phyloP scores from a whole-genome alignment of 1,284 basidiomycete species.

The Ustilago hordei region DNA sequence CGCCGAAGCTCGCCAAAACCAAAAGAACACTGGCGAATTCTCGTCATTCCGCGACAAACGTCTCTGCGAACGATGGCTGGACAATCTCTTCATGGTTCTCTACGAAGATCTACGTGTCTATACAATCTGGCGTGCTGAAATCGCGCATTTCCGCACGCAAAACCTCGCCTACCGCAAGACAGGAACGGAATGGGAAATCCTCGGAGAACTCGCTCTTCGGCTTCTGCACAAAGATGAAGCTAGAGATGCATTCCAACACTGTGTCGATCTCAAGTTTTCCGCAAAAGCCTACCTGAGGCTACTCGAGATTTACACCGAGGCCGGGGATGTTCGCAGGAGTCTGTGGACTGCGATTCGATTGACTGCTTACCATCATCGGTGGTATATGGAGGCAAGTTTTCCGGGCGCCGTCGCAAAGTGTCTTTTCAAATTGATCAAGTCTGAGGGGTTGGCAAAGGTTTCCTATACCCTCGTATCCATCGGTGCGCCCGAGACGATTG shows the following conservation, averaged over 20 bases:
- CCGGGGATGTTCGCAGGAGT: conserved; percentile 88
- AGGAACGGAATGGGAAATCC: conserved; percentile 96
- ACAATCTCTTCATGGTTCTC: conserved; percentile 97
- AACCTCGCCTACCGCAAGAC: conserved; percentile 97
- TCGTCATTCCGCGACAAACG: conserved; percentile 96
- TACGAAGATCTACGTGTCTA: conserved; percentile 99
- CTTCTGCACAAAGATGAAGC: conserved; percentile 97
- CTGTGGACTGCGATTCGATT: conserved; percentile 92
- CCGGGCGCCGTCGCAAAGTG: conserved; percentile 89
- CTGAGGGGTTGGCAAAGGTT: conserved; percentile 95
- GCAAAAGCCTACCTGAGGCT: conserved; percentile 91
- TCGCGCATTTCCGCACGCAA: conserved; percentile 98
- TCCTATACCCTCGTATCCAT: conserved; percentile 92
- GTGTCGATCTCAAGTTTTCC: conserved; percentile 88
- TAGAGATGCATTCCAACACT: conserved; percentile 95
- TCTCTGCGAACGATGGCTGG: conserved; percentile 96
- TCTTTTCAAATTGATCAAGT: conserved; percentile 90
- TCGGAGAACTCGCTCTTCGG: conserved; percentile 91
- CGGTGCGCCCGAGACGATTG: conserved; percentile 69
- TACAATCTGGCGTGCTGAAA: conserved; percentile 98
- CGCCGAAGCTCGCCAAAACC: conserved; percentile 43
- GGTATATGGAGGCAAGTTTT: conserved; percentile 75
- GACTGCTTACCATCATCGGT: conserved; percentile 85
- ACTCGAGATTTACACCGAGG: conserved; percentile 93
- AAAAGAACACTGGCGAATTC: conserved; percentile 70